Base-by-base conservation (phyloP, 345 rosid species). In the Aethionema arabicum region DNA sequence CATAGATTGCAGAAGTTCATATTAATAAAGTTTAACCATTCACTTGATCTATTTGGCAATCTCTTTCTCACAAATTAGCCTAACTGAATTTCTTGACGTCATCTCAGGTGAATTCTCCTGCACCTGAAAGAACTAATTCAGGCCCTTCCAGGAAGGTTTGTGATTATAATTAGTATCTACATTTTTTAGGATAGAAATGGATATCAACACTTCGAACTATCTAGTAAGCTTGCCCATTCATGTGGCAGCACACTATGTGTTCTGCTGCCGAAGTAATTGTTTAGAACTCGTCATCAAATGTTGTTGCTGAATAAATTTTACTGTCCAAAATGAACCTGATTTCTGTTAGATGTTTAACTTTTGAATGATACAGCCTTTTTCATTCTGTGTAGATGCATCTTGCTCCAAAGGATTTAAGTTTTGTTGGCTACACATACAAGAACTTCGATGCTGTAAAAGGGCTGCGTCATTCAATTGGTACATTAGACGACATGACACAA, bases 371-470 rank as follows among this genome's bases (percentile, higher is more conserved):
- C 15, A 55, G 56, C 9, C 30, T 55, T 62, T 58, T 45, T 60
- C n/a, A 13, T 36, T 72, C 52, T 48, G 40, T 76, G 79, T 85
- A 91, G 96, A 79, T 80, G 85, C 76, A 67, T 44, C 78, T 87
- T 71, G 85, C 95, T 52, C 86, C 95, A 45, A 86, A 91, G 77
- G 95, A 91, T 85, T 72, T 91, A 69, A 91, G 82, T 80, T 91
- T 91, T 64, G 98, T 91, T 75, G 96, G 98, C 70, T 91, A 91
- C 57, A 91, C 98, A 14, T 91, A 83, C 90, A 91, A 88, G 84
- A 91, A 91, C 77, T 91, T 91, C 56, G 98, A 88, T 55, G 98
- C 96, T 40, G 91, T 91, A 58, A 88, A 91, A 79, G 98, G 85
- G 53, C 65, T 83, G 39, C 79, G 65, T 35, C 86, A 72, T 36